Evolutionary conservation across 768 basidiomycete species (phyloP).

Genomic region (Phylloporus sp.): DNA sequence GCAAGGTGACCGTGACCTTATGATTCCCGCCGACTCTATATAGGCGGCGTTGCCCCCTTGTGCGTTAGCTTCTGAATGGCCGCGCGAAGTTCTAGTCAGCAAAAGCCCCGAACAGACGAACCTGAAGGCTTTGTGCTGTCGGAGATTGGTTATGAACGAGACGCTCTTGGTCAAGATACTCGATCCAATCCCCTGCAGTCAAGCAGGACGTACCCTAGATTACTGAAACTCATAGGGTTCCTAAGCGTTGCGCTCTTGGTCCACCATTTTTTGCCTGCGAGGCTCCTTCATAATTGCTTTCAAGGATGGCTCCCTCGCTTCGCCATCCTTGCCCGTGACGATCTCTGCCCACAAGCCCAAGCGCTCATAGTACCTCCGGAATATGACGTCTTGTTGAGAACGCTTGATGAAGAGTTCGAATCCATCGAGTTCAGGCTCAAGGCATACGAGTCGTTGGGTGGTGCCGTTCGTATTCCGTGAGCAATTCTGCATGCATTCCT

Average conservation of each 20-base stretch:
- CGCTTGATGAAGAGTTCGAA: conserved; percentile 23
- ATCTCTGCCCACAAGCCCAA: conserved; percentile 27
- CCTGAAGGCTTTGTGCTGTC: too few relatives aligned
- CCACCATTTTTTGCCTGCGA: conserved; percentile 5
- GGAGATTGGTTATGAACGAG: conserved; percentile 15
- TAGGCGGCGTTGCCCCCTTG: too few relatives aligned
- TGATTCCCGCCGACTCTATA: too few relatives aligned
- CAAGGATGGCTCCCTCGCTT: not conserved
- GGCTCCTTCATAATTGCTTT: not conserved
- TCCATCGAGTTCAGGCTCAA: conserved; percentile 25
- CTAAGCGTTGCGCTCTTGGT: conserved; percentile 10
- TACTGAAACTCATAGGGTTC: conserved; percentile 2
- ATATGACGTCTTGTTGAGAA: conserved; percentile 17
- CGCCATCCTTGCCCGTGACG: not conserved
- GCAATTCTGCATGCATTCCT: not conserved
- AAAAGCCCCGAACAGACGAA: too few relatives aligned
- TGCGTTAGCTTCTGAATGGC: too few relatives aligned
- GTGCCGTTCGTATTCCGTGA: conserved; percentile 35
- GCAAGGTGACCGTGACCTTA: too few relatives aligned
- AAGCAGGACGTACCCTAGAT: not conserved
- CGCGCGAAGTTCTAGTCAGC: too few relatives aligned
- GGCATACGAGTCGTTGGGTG: conserved; percentile 32
- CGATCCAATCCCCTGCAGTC: not conserved
- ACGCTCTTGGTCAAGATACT: not conserved
- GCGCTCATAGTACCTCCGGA: conserved; percentile 8